Evolutionary conservation across 768 basidiomycete species (phyloP), one percentile per base, ranked within the genome.

Genomic region (Tylopilus sp.): DNA sequence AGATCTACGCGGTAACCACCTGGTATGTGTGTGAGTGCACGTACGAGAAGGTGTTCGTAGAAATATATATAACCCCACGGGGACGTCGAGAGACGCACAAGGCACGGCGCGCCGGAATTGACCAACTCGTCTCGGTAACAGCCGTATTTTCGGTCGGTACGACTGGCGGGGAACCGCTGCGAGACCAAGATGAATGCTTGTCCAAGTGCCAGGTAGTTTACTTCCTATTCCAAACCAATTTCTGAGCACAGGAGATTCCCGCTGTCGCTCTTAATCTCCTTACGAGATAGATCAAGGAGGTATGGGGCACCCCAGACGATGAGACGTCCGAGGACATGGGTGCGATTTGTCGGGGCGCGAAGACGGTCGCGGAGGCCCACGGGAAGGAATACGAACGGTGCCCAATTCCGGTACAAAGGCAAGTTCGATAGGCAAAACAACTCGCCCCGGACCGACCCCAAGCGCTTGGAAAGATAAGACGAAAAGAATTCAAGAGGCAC

Each of bases 271-370:
- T 6, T 2, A 31, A 31, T 13, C 13, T 10, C 5, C n/a, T 48
- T 45, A 58, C 39, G 42, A 38, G 33, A 38, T 28, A 36, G 25
- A 44, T 43, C 43, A 28, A 44, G 33, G 42, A 21, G 35, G 25
- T 26, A 21, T 26, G n/a, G 51, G 17, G 12, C 36, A 31, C 55
- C 41, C 56, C 51, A 49, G 36, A 35, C 15, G 15, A 18, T 42
- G 22, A 35, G 48, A 49, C 30, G 11, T 33, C 35, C 38, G 45
- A 35, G 22, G 51, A 43, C 6, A 31, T 11, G 25, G 36, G 5
- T 28, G 44, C 15, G 28, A 47, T 35, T 25, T 22, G 26, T 23
- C 30, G 28, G 28, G 15, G 28, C 17, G 40, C 38, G 40, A 46
- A 28, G 17, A 26, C 53, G 22, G 42, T 40, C 15, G 39, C 55